A percentile compares a stretch with the other conserved stretches of the same genome.
These are phyloP conservation scores for Rubia peregrina DNA, from an alignment of 305 asterid species.

Conservation along the genomic window DNA sequence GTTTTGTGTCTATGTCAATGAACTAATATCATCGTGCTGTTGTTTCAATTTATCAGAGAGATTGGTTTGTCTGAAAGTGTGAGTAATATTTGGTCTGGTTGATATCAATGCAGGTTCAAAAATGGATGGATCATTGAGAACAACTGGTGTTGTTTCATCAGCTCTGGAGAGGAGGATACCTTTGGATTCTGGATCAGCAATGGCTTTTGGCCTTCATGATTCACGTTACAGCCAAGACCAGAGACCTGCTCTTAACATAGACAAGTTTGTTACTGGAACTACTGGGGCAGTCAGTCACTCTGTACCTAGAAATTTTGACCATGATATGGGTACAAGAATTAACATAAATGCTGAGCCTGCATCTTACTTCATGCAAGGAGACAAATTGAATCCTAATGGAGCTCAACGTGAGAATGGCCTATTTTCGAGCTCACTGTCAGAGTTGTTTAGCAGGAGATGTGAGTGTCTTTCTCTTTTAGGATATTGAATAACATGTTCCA, in stretches of 20 bases:
- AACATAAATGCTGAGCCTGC: conserved; percentile 17
- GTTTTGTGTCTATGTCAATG: neutral
- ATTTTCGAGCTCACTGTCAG: conserved; percentile 93
- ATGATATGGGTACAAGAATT: conserved; percentile 17
- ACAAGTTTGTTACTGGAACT: conserved; percentile 17
- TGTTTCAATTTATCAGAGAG: neutral
- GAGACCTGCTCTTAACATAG: conserved; percentile 14
- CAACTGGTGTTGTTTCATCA: conserved; percentile 19
- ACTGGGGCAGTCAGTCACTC: conserved; percentile 20
- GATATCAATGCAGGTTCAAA: conserved; percentile 14
- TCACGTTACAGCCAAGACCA: conserved; percentile 18
- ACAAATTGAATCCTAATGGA: conserved; percentile 49
- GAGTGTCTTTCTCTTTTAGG: conserved; percentile 27
- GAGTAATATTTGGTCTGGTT: neutral
- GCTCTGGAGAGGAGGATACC: conserved; percentile 20
- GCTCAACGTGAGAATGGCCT: conserved; percentile 76
- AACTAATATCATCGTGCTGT: neutral
- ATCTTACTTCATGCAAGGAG: conserved; percentile 37
- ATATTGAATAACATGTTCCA: conserved; percentile 11
- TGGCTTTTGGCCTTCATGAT: conserved; percentile 19
- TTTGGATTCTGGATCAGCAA: conserved; percentile 18
- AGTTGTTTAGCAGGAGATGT: conserved; percentile 69
- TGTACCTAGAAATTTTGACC: conserved; percentile 19
- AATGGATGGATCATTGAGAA: conserved; percentile 13
- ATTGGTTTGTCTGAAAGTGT: neutral